Conservation (phyloP, 208 protist species). For the Trypanosoma congolense region DNA sequence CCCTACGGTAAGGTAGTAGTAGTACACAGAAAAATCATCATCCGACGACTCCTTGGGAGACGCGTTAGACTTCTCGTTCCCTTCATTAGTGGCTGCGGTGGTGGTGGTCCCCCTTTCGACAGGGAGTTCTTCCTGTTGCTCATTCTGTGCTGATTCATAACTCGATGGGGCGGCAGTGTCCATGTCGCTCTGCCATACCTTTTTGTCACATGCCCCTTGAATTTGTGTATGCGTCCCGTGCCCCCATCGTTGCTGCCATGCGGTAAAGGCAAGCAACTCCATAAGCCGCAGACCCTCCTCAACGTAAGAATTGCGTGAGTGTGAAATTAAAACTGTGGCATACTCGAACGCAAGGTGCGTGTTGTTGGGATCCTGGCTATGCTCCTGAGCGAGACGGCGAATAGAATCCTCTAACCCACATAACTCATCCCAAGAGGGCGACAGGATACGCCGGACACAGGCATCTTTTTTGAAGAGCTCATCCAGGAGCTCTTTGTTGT, state of each 20-base stretch:
- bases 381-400: slow-evolving; percentile 22
- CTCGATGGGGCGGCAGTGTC: slow-evolving; percentile 9
- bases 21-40: slow-evolving; percentile 38
- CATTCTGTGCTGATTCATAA: too few species aligned
- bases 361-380: slow-evolving; percentile 29
- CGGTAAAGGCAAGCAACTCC: slow-evolving; percentile 48
- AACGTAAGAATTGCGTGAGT: slow-evolving; percentile 41
- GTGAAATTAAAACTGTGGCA: slow-evolving; percentile 57
- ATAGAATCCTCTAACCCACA: slow-evolving; percentile 45
- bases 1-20: slow-evolving; percentile 75
- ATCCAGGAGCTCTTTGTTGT: slow-evolving; percentile 17
- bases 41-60: not conserved
- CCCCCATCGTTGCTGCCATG: slow-evolving; percentile 45
- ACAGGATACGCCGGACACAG: slow-evolving; percentile 33
- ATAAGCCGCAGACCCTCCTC: slow-evolving; percentile 67
- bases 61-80: slow-evolving; percentile 19
- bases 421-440: slow-evolving; percentile 47
- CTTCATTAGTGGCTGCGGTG: too few species aligned
- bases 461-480: slow-evolving; percentile 49
- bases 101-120: too few species aligned
- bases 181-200: not conserved
- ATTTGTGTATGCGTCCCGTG: not conserved
- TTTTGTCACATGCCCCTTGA: not conserved
- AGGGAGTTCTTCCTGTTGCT: too few species aligned
- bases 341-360: slow-evolving; percentile 48